Conservation (phyloP, 1,284 basidiomycete species). For the Hymenochaete sp. region DNA sequence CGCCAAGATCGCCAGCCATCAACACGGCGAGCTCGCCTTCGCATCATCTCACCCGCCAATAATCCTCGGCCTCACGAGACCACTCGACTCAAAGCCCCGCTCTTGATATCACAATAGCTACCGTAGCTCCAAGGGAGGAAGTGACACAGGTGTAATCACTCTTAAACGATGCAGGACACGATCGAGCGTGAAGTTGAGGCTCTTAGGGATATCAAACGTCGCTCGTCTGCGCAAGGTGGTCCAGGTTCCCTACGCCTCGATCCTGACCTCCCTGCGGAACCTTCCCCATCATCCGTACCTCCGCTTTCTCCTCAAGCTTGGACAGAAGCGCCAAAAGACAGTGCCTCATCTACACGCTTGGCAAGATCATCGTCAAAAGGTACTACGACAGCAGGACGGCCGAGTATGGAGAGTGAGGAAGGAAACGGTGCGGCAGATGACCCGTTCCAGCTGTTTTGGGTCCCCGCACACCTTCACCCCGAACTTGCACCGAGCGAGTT, state of each 20-base stretch:
- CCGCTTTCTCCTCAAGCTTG: constrained; percentile 42
- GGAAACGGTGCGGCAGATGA: constrained; percentile 44
- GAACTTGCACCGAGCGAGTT: constrained; percentile 97
- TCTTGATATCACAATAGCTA: too few species aligned
- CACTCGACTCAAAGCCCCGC: too few species aligned
- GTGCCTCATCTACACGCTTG: constrained; percentile 24
- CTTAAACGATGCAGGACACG: too few species aligned
- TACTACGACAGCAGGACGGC: too few species aligned
- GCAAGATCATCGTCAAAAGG: constrained; percentile 36
- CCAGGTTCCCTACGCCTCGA: constrained; percentile 77
- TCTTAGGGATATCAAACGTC: constrained; percentile 70
- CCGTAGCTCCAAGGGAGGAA: too few species aligned
- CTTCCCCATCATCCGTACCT: constrained; percentile 32
- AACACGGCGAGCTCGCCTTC: too few species aligned
- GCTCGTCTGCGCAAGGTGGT: constrained; percentile 62
- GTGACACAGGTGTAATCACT: too few species aligned
- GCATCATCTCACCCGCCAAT: too few species aligned
- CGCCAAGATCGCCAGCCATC: too few species aligned
- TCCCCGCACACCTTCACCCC: constrained; percentile 91
- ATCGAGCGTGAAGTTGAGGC: constrained; percentile 83
- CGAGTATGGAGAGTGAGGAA: constrained; percentile 34
- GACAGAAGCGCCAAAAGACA: constrained; percentile 30
- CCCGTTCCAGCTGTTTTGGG: constrained; percentile 91
- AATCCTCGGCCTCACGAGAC: too few species aligned
- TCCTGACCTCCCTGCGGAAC: constrained; percentile 73